A percentile compares a stretch with the other conserved stretches of the same genome.
These are phyloP conservation scores for Tetradesmus obliquus DNA, from an alignment of 139 green algal species.

Conservation along the genomic window DNA sequence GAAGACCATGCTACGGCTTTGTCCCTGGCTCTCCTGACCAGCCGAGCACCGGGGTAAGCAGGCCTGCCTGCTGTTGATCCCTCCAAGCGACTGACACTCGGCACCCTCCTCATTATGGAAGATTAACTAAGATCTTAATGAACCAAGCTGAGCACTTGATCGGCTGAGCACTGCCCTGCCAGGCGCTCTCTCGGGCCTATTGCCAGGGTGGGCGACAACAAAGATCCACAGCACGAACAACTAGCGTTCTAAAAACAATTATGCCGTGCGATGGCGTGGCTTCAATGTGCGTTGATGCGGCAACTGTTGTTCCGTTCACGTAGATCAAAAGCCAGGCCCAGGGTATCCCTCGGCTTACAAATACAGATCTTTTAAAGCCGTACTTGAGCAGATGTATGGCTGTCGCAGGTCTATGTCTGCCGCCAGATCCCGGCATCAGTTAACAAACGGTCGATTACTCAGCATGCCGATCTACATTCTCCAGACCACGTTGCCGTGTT, in stretches of 20 bases:
- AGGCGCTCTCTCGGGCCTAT: neutral
- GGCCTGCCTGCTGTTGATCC: neutral
- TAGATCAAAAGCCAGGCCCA: neutral
- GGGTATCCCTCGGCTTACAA: too few species aligned
- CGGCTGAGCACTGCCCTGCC: neutral
- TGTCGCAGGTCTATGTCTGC: too few species aligned
- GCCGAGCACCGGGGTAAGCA: neutral
- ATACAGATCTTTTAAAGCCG: too few species aligned
- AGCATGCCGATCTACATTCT: neutral
- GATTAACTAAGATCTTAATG: neutral
- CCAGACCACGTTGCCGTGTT: neutral
- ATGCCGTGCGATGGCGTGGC: neutral
- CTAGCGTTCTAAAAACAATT: neutral
- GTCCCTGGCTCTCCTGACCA: neutral
- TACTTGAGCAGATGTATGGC: neutral
- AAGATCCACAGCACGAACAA: neutral
- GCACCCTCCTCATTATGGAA: neutral
- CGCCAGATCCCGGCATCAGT: neutral
- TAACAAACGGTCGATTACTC: slow-evolving; percentile 1
- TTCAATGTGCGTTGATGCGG: neutral
- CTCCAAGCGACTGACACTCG: neutral
- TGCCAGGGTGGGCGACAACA: neutral
- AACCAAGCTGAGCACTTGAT: neutral
- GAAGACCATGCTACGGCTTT: slow-evolving; percentile 1
- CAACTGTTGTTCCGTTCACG: neutral